Percentiles rank a stretch among this genome's conserved stretches.
phyloP scores from a whole-genome alignment of 1,284 basidiomycete species.

The Heterobasidion occidentale region DNA sequence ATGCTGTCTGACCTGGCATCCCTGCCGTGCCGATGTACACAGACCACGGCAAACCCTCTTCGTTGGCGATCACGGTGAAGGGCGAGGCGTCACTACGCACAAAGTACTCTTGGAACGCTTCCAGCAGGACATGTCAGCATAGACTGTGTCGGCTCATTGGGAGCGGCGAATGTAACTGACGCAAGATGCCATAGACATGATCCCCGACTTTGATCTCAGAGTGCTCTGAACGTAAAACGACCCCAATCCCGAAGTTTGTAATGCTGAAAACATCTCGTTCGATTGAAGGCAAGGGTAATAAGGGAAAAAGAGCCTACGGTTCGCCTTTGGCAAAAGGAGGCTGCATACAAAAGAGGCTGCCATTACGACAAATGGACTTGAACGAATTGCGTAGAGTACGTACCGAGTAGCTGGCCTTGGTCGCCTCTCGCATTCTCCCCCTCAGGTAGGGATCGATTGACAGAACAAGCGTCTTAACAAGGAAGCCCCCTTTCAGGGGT shows the following conservation, averaged over 20 bases:
- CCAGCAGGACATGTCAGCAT: slow-evolving; percentile 8
- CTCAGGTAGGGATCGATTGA: slow-evolving; percentile 31
- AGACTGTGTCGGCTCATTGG: background rate
- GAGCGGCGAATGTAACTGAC: slow-evolving; percentile 11
- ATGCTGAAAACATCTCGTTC: slow-evolving; percentile 6
- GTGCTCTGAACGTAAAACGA: slow-evolving; percentile 23
- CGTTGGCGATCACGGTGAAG: background rate
- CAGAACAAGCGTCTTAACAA: slow-evolving; percentile 26
- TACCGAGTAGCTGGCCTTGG: slow-evolving; percentile 4
- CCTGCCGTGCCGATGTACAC: slow-evolving; percentile 42
- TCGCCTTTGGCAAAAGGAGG: slow-evolving; percentile 6
- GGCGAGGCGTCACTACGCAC: background rate
- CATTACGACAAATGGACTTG: background rate
- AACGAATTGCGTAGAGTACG: background rate
- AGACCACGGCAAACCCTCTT: slow-evolving; percentile 35
- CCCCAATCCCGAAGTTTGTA: slow-evolving; percentile 16
- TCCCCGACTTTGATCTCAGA: slow-evolving; percentile 19
- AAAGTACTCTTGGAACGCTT: slow-evolving; percentile 4
- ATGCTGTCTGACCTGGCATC: slow-evolving; percentile 35
- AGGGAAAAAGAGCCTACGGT: slow-evolving; percentile 9
- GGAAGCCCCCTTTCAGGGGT: slow-evolving; percentile 26
- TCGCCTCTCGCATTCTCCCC: slow-evolving; percentile 18
- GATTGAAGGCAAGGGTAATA: background rate
- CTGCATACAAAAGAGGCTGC: background rate
- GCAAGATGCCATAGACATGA: slow-evolving; percentile 18